Conservation (phyloP, 345 rosid genomes). For the Ailanthus altissimus region DNA sequence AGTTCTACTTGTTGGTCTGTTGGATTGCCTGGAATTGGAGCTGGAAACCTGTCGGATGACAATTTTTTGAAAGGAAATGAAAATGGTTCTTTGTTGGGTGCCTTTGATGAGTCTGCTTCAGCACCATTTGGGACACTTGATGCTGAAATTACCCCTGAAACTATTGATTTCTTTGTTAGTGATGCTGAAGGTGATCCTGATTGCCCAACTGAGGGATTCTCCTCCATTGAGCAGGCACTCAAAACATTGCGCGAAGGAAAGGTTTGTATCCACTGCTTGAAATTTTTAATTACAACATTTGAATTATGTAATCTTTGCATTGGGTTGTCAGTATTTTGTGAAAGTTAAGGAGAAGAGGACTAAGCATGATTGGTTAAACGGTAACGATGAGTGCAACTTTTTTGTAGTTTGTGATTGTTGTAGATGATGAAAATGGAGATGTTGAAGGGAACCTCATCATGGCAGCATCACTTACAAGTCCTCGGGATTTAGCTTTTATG, state of each 20-base stretch:
- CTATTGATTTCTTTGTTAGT: slow-evolving; percentile 79
- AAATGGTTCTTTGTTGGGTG: slow-evolving; percentile 44
- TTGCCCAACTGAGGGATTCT: slow-evolving; percentile 73
- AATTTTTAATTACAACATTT: neutral
- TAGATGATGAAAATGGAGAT: slow-evolving; percentile 77
- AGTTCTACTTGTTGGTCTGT: slow-evolving; percentile 37
- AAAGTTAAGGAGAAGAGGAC: neutral
- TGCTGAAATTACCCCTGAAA: slow-evolving; percentile 65
- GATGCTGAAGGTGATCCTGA: slow-evolving; percentile 95
- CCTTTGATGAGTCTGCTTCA: slow-evolving; percentile 37
- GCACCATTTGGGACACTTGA: slow-evolving; percentile 48
- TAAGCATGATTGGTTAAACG: neutral
- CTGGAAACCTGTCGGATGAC: slow-evolving; percentile 48
- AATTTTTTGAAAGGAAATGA: slow-evolving; percentile 37
- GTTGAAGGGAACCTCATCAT: slow-evolving; percentile 80
- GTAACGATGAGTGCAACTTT: slow-evolving; percentile 28
- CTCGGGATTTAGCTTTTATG: slow-evolving; percentile 61
- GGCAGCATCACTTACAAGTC: slow-evolving; percentile 64
- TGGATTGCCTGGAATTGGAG: slow-evolving; percentile 37
- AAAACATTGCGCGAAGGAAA: slow-evolving; percentile 61
- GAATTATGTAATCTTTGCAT: neutral
- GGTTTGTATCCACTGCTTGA: slow-evolving; percentile 41
- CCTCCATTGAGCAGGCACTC: slow-evolving; percentile 66
- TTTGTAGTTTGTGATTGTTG: slow-evolving; percentile 79
- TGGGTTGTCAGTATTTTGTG: neutral